Conservation (phyloP, 257 asterid genomes). For the Penstemon davidsonii region DNA sequence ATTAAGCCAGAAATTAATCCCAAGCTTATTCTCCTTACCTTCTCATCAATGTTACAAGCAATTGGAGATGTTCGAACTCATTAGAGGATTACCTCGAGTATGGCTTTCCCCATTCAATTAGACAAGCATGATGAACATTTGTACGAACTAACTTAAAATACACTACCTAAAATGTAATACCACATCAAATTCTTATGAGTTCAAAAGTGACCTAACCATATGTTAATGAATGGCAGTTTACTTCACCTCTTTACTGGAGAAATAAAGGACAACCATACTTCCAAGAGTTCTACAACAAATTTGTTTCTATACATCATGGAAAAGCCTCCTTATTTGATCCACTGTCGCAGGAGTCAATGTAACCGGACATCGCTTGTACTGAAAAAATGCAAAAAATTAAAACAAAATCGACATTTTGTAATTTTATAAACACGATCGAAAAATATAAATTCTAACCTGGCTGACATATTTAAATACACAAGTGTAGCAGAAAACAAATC, state of each 20-base stretch:
- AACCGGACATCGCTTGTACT: conserved; percentile 96
- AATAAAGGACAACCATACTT: not conserved
- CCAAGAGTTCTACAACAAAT: not conserved
- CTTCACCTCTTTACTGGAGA: not conserved
- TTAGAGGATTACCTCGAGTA: too few relatives aligned
- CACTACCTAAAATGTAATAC: too few relatives aligned
- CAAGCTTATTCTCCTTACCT: too few relatives aligned
- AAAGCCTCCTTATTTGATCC: conserved; percentile 90
- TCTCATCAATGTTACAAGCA: too few relatives aligned
- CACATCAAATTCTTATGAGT: not conserved
- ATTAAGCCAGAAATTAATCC: too few relatives aligned
- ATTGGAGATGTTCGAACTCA: too few relatives aligned
- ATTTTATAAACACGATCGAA: conserved; percentile 7
- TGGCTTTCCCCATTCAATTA: too few relatives aligned
- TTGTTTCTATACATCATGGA: conserved; percentile 63
- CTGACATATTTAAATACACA: conserved; percentile 84
- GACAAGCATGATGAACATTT: too few relatives aligned
- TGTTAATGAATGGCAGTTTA: not conserved
- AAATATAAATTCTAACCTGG: conserved; percentile 59
- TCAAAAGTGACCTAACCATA: not conserved
- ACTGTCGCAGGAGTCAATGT: conserved; percentile 83
- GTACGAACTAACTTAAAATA: too few relatives aligned
- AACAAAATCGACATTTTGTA: not conserved
- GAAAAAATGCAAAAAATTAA: conserved; percentile 9
- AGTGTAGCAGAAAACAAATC: conserved; percentile 96